Base-by-base conservation (phyloP, 352 stramenopile genomes). In the Phytophthora ohioensis region DNA sequence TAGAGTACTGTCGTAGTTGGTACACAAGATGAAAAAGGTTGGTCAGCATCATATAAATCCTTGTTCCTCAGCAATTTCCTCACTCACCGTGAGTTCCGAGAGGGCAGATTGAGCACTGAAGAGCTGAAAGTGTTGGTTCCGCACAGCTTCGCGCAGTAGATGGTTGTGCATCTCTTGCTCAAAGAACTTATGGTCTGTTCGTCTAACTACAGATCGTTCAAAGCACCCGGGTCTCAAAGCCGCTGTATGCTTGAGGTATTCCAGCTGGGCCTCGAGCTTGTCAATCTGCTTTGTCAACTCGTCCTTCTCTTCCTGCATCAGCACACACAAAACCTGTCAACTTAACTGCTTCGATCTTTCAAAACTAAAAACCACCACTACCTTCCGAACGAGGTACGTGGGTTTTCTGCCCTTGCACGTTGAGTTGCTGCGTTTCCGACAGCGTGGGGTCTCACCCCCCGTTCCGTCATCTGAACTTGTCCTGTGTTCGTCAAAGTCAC, bases 301-400 rank as follows among this genome's bases (percentile, higher is more conserved):
- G 30, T 75, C 71, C 42, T 80, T 80, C 77, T 87, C 79, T 56
- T 84, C 79, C 64, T 79, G 11, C 43, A 60, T 0, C 8, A 57
- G n/a, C 12, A 42, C 38, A 58, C 53, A 54, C 31, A 31, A 21
- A 49, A 27, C 5, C 10, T n/a, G 27, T 45, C 35, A 64, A 17
- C n/a, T 48, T 21, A 21, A 21, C 21, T 21, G 21, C 21, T 32
- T 13, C n/a, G 6, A 11, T 35, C 17, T 38, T 3, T 11, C 35
- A 10, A 51, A 57, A 35, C 5, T 31, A 31, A 15, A 10, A 2
- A 52, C 12, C 31, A 17, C 27, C 43, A 11, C 27, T 56, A 79
- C 74, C 67, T 86, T 86, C 21, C 79, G 70, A 13, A 84, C 71
- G 36, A 86, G 67, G 42, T 86, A 86, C 47, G 79, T 86, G 7